Percentiles rank a stretch among this genome's conserved stretches.
Evolutionary conservation across 129 eudicot species (phyloP).

Genomic region (Sambucus nigra): DNA sequence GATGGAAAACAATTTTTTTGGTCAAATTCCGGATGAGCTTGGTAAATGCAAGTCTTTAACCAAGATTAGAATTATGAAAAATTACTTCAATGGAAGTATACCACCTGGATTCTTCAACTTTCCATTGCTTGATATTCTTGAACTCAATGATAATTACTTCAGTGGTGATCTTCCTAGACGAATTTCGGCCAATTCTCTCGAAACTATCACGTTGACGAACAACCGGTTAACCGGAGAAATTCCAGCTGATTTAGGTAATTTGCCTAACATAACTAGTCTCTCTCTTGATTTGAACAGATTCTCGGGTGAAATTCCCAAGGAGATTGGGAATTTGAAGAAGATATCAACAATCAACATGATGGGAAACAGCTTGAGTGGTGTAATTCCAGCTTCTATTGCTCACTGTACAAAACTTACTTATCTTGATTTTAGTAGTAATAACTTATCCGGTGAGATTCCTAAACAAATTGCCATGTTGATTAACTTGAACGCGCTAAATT

Average conservation of each 20-base stretch:
- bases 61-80: conserved; percentile 38
- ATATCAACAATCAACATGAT: conserved; percentile 39
- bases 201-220: conserved; percentile 41
- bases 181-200: conserved; percentile 26
- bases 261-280: conserved; percentile 31
- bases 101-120: conserved; percentile 61
- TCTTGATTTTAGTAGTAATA: conserved; percentile 62
- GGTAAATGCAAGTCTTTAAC: conserved; percentile 60
- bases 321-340: conserved; percentile 33
- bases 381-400: conserved; percentile 44
- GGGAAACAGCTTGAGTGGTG: conserved; percentile 44
- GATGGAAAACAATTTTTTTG: conserved; percentile 58
- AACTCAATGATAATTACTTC: conserved; percentile 56
- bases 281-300: conserved; percentile 44
- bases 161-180: conserved; percentile 52
- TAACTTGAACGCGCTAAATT: conserved; percentile 44
- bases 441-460: conserved; percentile 52
- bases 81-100: conserved; percentile 59
- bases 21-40: conserved; percentile 55
- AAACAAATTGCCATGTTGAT: conserved; percentile 27
- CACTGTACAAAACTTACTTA: conserved; percentile 34
- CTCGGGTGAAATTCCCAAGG: conserved; percentile 45
- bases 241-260: conserved; percentile 44
- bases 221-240: conserved; percentile 53
- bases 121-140: conserved; percentile 48